phyloP scores from a whole-genome alignment of 179 eudicot genomes.

The Gypsophila paniculata region DNA sequence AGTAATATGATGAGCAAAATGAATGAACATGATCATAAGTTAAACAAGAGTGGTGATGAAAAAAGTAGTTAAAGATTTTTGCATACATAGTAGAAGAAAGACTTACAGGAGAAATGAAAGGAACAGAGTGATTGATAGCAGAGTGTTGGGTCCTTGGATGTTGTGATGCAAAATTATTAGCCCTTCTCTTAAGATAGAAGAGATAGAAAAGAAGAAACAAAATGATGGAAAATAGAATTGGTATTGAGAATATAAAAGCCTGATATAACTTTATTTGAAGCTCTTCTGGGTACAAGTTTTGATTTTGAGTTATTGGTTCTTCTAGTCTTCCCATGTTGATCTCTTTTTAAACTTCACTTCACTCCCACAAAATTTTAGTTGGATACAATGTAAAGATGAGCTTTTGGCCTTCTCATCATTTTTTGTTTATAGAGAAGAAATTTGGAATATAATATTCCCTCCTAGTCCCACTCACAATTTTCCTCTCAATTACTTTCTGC shows the following conservation, averaged over 20 bases:
- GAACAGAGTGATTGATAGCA: constrained; percentile 22
- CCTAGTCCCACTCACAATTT: too few species aligned
- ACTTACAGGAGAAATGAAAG: constrained; percentile 33
- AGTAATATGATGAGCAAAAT: too few species aligned
- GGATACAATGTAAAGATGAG: background rate
- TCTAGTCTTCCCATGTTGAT: constrained; percentile 31
- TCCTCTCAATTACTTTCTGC: too few species aligned
- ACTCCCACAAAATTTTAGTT: background rate
- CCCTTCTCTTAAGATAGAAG: constrained; percentile 80
- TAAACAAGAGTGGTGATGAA: too few species aligned
- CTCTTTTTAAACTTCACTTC: too few species aligned
- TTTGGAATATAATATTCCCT: too few species aligned
- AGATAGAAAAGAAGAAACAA: constrained; percentile 72
- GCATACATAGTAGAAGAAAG: background rate
- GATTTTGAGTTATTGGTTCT: constrained; percentile 40
- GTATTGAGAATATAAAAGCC: constrained; percentile 86
- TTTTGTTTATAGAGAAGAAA: too few species aligned
- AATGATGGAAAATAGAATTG: constrained; percentile 75
- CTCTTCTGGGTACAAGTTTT: constrained; percentile 53
- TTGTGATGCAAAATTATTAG: constrained; percentile 19
- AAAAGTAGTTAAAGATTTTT: too few species aligned
- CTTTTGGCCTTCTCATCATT: too few species aligned
- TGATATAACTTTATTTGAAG: constrained; percentile 80
- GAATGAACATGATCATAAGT: too few species aligned
- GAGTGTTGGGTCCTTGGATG: constrained; percentile 25